phyloP scores from a whole-genome alignment of 441 rosid genomes.

The Kokia cookei region DNA sequence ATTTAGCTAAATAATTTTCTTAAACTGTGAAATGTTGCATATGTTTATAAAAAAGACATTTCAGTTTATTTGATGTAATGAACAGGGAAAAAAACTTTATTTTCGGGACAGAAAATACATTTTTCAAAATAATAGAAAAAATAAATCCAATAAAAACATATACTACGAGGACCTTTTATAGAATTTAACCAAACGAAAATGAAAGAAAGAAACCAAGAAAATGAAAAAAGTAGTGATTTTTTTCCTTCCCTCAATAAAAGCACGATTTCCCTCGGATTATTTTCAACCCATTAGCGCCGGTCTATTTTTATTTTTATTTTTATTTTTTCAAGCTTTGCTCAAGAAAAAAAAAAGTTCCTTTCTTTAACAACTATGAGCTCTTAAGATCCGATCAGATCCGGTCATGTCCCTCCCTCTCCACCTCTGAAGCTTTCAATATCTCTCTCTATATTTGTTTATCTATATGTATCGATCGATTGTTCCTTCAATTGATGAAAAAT shows the following conservation, averaged over 20 bases:
- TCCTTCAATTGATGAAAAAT: conserved; percentile 3
- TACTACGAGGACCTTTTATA: too few species aligned
- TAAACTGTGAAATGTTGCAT: too few species aligned
- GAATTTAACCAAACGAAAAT: not conserved
- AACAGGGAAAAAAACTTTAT: too few species aligned
- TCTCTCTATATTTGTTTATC: conserved; percentile 2
- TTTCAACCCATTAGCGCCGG: conserved; percentile 5
- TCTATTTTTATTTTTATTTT: not conserved
- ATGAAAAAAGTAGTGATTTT: not conserved
- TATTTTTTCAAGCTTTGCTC: not conserved
- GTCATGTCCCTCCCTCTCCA: not conserved
- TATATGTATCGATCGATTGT: conserved; percentile 18
- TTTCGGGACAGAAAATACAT: too few species aligned
- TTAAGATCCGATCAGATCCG: conserved; percentile 45
- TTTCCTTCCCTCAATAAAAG: not conserved
- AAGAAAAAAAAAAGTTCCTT: not conserved
- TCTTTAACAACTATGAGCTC: not conserved
- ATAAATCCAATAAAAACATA: too few species aligned
- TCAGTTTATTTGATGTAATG: too few species aligned
- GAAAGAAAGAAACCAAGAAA: not conserved
- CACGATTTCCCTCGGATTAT: not conserved
- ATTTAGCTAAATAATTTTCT: too few species aligned
- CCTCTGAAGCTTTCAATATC: not conserved
- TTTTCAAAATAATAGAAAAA: too few species aligned
- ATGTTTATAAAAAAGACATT: too few species aligned